Conservation (phyloP, 1,139 yeast genomes). For the Yamadazyma buinensis region DNA sequence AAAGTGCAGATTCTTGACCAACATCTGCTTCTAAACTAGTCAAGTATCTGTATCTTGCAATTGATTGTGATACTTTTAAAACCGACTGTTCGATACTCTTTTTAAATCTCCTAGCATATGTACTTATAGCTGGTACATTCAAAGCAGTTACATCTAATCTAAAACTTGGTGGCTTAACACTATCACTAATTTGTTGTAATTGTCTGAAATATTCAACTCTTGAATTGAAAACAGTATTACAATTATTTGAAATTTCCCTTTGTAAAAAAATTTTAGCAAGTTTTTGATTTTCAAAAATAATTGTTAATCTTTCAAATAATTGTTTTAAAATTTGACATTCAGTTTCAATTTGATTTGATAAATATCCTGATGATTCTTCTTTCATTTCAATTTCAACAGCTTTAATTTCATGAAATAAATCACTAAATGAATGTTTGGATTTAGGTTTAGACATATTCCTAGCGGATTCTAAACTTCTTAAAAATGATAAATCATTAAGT, state of each 20-base stretch:
- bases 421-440: slow-evolving; percentile 28
- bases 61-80: slow-evolving; percentile 30
- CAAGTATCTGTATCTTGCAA: slow-evolving; percentile 61
- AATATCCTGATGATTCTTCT: slow-evolving; percentile 13
- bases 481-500: slow-evolving; percentile 25
- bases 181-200: slow-evolving; percentile 81
- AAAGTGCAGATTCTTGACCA: slow-evolving; percentile 2
- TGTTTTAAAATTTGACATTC: slow-evolving; percentile 21
- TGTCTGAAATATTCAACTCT: slow-evolving; percentile 80
- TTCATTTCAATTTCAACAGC: slow-evolving; percentile 24
- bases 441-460: slow-evolving; percentile 28
- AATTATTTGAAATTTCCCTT: slow-evolving; percentile 45
- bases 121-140: slow-evolving; percentile 5
- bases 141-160: slow-evolving; percentile 19
- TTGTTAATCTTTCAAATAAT: slow-evolving; percentile 22
- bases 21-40: slow-evolving; percentile 34
- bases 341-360: slow-evolving; percentile 5
- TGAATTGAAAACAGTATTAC: slow-evolving; percentile 69
- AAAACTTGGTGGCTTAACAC: slow-evolving; percentile 42
- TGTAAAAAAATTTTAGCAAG: slow-evolving; percentile 35
- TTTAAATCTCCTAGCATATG: neutral
- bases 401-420: slow-evolving; percentile 23
- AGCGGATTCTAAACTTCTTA: slow-evolving; percentile 26
- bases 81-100: slow-evolving; percentile 2
- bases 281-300: slow-evolving; percentile 40